These are phyloP conservation scores for Plasmodium sp. DNA, from an alignment of 169 alveolate genomes.

Conservation along the genomic window DNA sequence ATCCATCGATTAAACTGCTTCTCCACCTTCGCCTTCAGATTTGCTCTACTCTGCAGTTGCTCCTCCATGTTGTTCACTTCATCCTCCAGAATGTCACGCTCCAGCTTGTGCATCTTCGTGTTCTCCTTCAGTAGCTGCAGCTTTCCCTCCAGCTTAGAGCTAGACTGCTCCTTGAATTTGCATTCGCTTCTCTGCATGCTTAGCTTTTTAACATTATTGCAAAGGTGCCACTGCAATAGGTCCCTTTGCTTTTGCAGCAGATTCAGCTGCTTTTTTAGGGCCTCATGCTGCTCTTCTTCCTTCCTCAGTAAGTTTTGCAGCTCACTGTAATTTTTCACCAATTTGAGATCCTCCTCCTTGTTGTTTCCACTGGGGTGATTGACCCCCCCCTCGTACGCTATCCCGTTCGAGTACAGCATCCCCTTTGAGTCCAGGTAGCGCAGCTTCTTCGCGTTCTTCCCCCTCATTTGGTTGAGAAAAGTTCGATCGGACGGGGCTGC, in stretches of 20 bases:
- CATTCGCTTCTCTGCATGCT: conserved; percentile 63
- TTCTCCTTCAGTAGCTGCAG: conserved; percentile 33
- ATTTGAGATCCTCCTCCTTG: background rate
- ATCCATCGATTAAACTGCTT: conserved; percentile 33
- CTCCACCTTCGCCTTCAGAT: conserved; percentile 25
- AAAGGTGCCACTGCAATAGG: conserved; percentile 49
- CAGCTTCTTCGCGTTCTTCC: conserved; percentile 11
- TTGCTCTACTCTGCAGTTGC: conserved; percentile 6
- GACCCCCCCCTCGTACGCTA: background rate
- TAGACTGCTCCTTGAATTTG: conserved; percentile 15
- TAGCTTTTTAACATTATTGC: conserved; percentile 39
- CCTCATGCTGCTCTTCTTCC: conserved; percentile 29
- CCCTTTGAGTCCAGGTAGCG: conserved; percentile 70
- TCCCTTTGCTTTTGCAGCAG: conserved; percentile 36
- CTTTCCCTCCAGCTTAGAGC: conserved; percentile 22
- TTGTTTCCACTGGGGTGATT: background rate
- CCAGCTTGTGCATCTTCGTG: conserved; percentile 36
- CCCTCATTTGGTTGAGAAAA: conserved; percentile 3
- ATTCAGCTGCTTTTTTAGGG: conserved; percentile 24
- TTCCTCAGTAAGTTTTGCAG: conserved; percentile 5
- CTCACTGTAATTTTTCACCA: conserved; percentile 30
- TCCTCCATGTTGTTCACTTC: conserved; percentile 50
- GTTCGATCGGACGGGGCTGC: background rate
- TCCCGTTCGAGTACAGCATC: conserved; percentile 32
- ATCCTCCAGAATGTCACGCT: conserved; percentile 35